Conservation (phyloP, 768 basidiomycete genomes). For the Paxillus ammoniavirescens region DNA sequence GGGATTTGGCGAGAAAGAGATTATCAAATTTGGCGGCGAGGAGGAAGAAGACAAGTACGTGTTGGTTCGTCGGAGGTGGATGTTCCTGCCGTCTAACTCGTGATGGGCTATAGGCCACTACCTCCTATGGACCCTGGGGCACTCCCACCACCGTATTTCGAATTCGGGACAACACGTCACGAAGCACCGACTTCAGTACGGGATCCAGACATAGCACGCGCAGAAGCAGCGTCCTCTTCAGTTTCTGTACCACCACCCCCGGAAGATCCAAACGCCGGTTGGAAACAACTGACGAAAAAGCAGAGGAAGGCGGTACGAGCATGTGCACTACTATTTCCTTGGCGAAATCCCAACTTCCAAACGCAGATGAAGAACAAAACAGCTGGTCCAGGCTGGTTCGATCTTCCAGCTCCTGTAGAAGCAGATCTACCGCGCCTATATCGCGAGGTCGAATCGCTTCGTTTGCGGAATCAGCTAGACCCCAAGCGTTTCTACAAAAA, state of each 20-base stretch:
- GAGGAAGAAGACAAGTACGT: constrained; percentile 35
- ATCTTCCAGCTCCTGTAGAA: constrained; percentile 79
- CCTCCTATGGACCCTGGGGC: constrained; percentile 65
- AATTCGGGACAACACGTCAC: constrained; percentile 42
- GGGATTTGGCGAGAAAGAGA: constrained; percentile 47
- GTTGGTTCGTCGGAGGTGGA: constrained; percentile 11
- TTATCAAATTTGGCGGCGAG: constrained; percentile 48
- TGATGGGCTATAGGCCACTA: constrained; percentile 42
- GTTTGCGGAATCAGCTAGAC: constrained; percentile 84
- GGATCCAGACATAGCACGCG: constrained; percentile 61
- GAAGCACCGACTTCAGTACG: constrained; percentile 47
- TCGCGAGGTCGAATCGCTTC: constrained; percentile 85
- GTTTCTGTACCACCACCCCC: constrained; percentile 57
- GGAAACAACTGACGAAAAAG: constrained; percentile 69
- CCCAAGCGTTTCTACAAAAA: constrained; percentile 91
- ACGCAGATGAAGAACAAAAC: constrained; percentile 65
- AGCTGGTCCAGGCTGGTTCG: constrained; percentile 83
- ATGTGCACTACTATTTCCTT: background rate
- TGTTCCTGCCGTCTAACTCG: background rate
- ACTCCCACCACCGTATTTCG: constrained; percentile 66
- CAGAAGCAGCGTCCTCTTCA: constrained; percentile 50
- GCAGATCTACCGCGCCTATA: constrained; percentile 76
- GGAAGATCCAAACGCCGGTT: constrained; percentile 57
- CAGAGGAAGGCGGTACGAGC: constrained; percentile 65
- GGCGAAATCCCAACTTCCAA: background rate